These are phyloP conservation scores for Melampsora americana DNA, from an alignment of 1,284 basidiomycete species.

Conservation along the genomic window DNA sequence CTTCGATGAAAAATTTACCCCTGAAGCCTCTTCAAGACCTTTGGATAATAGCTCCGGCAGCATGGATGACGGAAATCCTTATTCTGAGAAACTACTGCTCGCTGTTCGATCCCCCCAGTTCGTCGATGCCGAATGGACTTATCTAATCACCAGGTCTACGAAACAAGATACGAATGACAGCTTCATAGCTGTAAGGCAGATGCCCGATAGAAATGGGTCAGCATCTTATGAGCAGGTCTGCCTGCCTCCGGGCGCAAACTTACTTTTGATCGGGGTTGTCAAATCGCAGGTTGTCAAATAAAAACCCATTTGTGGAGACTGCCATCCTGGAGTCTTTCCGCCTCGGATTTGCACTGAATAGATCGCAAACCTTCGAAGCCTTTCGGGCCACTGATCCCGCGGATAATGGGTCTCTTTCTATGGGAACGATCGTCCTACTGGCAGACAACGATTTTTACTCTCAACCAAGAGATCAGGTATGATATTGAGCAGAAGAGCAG, in stretches of 20 bases:
- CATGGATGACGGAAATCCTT: neutral
- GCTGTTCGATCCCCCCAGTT: constrained; percentile 89
- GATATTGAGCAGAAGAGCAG: neutral
- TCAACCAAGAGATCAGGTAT: constrained; percentile 34
- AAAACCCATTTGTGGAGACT: constrained; percentile 33
- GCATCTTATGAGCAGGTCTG: neutral
- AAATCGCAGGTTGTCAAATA: neutral
- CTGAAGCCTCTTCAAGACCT: constrained; percentile 2
- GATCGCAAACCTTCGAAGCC: neutral
- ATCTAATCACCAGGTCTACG: constrained; percentile 53
- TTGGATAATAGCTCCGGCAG: neutral
- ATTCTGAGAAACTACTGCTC: constrained; percentile 53
- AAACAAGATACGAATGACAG: neutral
- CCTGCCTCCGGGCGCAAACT: neutral
- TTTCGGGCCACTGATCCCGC: neutral
- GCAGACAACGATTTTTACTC: constrained; percentile 43
- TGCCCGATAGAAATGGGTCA: neutral
- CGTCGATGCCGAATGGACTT: constrained; percentile 71
- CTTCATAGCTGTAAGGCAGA: neutral
- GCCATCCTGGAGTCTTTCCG: constrained; percentile 29
- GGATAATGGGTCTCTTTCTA: constrained; percentile 2
- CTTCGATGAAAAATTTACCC: constrained; percentile 48
- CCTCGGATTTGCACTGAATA: constrained; percentile 16
- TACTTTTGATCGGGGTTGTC: neutral
- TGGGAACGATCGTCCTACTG: constrained; percentile 9